Conservation (phyloP, 352 stramenopile genomes). For the Globisporangium polare region DNA sequence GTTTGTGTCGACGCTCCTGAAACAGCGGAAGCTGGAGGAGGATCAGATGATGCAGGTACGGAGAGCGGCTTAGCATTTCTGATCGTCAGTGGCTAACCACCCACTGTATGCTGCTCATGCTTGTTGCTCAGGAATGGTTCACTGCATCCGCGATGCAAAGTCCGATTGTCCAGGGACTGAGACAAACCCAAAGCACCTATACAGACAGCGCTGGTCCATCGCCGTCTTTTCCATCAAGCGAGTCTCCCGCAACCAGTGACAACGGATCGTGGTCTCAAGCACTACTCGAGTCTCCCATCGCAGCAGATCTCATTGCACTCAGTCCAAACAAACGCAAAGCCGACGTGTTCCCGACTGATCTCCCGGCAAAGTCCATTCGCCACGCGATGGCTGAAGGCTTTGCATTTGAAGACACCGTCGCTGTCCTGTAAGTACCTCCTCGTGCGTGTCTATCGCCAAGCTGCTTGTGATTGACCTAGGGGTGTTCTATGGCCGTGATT, state of each 20-base stretch:
- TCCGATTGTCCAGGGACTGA: constrained; percentile 35
- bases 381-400: constrained; percentile 53
- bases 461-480: too few relatives aligned
- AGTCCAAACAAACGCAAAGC: constrained; percentile 39
- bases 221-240: not conserved
- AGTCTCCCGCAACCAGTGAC: constrained; percentile 2
- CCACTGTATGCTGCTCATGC: not conserved
- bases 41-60: constrained; percentile 57
- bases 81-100: not conserved
- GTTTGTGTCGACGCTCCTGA: constrained; percentile 46
- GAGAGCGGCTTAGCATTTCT: not conserved
- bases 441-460: not conserved
- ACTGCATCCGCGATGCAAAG: constrained; percentile 44
- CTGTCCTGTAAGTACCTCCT: constrained; percentile 42
- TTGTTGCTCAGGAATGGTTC: constrained; percentile 40
- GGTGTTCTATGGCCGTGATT: not conserved
- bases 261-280: constrained; percentile 24
- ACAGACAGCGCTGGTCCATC: constrained; percentile 6
- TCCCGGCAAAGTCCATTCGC: constrained; percentile 44
- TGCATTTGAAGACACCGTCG: constrained; percentile 35
- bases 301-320: constrained; percentile 39
- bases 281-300: constrained; percentile 37
- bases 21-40: constrained; percentile 40
- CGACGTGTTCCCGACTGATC: constrained; percentile 48
- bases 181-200: constrained; percentile 28